A percentile compares a stretch with the other conserved stretches of the same genome.
Conservation (phyloP, 2,329 filamentous ascomycete species). For the Epichloe brachyelytri region DNA sequence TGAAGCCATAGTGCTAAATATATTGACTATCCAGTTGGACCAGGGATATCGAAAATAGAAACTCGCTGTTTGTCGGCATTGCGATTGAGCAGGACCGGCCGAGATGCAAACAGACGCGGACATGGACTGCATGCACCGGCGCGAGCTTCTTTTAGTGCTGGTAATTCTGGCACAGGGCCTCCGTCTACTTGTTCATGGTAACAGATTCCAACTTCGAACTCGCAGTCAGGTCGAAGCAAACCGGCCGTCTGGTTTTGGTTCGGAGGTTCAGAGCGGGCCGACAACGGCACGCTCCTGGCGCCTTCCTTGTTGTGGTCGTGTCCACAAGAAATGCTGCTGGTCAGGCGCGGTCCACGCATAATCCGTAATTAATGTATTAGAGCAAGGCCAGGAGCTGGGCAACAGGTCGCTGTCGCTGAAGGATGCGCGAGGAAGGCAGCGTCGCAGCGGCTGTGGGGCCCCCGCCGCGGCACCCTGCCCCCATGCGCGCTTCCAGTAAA, state of each 20-base stretch:
- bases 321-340: not conserved
- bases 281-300: too few species aligned
- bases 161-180: too few species aligned
- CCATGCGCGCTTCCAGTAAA: constrained; percentile 2
- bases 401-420: not conserved
- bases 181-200: too few species aligned
- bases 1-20: not conserved
- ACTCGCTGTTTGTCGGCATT: not conserved
- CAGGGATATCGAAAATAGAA: not conserved
- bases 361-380: too few species aligned
- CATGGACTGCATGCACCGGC: too few species aligned
- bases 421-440: not conserved
- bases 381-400: too few species aligned
- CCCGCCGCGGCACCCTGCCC: not conserved
- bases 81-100: not conserved
- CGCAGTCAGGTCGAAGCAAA: too few species aligned
- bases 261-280: too few species aligned
- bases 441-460: constrained; percentile 1
- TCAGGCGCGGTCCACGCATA: not conserved
- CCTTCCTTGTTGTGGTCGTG: too few species aligned
- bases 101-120: not conserved
- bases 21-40: not conserved
- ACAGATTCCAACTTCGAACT: too few species aligned
- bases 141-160: too few species aligned
- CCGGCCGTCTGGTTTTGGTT: too few species aligned